phyloP scores from a whole-genome alignment of 2,329 filamentous ascomycete genomes.

The Talaromyces sp. region DNA sequence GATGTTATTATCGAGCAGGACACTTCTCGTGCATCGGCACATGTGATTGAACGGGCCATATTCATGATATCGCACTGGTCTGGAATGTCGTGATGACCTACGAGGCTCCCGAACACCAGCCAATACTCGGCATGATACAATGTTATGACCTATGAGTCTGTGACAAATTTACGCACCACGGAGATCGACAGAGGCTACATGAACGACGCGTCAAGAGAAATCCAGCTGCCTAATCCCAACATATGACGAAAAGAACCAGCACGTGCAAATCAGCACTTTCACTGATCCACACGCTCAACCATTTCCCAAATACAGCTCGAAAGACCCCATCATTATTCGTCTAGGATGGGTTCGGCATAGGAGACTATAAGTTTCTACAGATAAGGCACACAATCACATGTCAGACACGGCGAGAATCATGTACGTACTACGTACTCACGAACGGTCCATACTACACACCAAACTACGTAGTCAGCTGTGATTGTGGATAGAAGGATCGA shows the following conservation, averaged over 20 bases:
- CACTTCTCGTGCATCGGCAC: background rate
- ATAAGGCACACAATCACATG: slow-evolving; percentile 6
- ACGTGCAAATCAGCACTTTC: background rate
- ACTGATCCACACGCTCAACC: background rate
- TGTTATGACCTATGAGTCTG: background rate
- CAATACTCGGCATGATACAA: background rate
- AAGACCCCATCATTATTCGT: background rate
- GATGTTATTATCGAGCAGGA: background rate
- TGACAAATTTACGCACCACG: background rate
- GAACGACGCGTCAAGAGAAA: background rate
- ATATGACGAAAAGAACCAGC: background rate
- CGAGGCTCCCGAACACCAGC: background rate
- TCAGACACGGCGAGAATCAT: background rate
- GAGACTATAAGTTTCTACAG: background rate
- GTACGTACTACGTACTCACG: background rate
- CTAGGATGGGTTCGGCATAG: background rate
- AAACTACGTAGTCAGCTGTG: no score
- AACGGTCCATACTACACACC: background rate
- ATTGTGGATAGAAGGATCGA: background rate
- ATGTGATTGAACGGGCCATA: background rate
- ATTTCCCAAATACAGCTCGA: background rate
- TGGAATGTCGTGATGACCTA: background rate
- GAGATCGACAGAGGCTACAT: background rate
- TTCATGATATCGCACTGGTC: background rate
- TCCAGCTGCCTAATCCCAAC: background rate